phyloP scores from a whole-genome alignment of 23 red algal genomes.

The Gracilaria domingensis region DNA sequence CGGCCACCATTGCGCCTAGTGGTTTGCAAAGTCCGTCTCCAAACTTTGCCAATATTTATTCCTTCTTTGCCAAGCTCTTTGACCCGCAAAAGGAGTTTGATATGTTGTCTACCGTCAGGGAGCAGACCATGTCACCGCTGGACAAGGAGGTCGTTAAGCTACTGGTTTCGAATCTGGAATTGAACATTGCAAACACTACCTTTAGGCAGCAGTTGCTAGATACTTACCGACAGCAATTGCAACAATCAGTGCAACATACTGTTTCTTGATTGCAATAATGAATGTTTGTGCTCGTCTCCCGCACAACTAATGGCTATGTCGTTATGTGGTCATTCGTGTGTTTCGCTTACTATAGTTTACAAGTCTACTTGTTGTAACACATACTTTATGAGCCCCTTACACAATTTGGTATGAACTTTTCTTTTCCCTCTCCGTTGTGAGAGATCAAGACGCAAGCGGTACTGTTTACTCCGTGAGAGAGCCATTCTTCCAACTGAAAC shows the following conservation, averaged over 20 bases:
- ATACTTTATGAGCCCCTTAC: background rate
- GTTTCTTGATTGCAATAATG: conserved; percentile 1
- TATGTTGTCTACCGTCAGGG: conserved; percentile 25
- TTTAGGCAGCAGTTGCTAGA: conserved; percentile 71
- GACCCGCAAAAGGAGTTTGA: conserved; percentile 69
- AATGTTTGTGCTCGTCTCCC: too few species aligned
- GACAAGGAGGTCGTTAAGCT: conserved; percentile 87
- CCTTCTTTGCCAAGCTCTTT: conserved; percentile 88
- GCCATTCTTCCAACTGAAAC: too few species aligned
- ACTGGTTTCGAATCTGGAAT: conserved; percentile 74
- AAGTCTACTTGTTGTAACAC: background rate
- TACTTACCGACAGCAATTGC: conserved; percentile 75
- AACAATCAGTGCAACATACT: conserved; percentile 57
- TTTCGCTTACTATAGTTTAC: conserved; percentile 28
- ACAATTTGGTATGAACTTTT: background rate
- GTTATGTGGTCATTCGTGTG: background rate
- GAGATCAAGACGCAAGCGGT: too few species aligned
- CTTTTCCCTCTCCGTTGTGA: too few species aligned
- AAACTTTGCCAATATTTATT: conserved; percentile 83
- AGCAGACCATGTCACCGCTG: conserved; percentile 49
- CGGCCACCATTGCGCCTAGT: background rate
- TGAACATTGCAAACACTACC: conserved; percentile 70
- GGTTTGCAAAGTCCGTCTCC: conserved; percentile 37
- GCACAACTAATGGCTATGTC: background rate
- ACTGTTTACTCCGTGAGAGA: too few species aligned